Evolutionary conservation across 2,329 filamentous ascomycete species (phyloP), one percentile per base, ranked within the genome.

Genomic region (Alternaria panax): DNA sequence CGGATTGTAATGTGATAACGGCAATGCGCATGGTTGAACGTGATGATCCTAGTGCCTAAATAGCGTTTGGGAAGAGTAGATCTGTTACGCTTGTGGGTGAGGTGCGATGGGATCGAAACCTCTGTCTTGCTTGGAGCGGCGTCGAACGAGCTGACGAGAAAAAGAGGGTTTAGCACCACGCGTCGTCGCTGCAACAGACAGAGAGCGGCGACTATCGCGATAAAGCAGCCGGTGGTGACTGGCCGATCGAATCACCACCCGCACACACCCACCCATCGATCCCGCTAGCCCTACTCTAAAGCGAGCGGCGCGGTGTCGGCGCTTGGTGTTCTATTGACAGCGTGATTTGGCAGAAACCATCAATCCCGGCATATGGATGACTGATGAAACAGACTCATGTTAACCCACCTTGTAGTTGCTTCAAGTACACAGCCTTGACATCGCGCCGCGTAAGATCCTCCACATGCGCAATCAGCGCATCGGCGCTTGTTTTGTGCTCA

Each of bases 341-440:
- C 8, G 25, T 57, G 54, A 34, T 43, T 38, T 47, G 56, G 47
- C 40, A 40, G 24, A 18, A 24, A n/a, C 20, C 18, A 30, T 34
- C 12, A 42, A 52, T 48, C 53, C 50, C 53, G 62, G 59, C 41
- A 47, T 54, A 34, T 53, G 28, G 51, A 54, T 51, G 52, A 41
- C 59, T 40, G 51, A 64, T 43, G 60, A 70, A 62, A 60, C 43
- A 51, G 58, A 43, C 30, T 58, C 12, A 55, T 60, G 59, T 54
- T 6, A 34, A 69, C 73, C 66, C 60, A 78, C 74, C 75, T 80
- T 95, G 91, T 42, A 94, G 86, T 59, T 86, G 86, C 81, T 95
- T 95, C 64, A 93, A 83, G 77, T 92, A 93, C 41, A 90, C 81
- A 60, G 88, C 83, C 79, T 94, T 95, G 72, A 92, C 83, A 74